Conservation (phyloP, 805 yeast species). For the Barnettozyma wickerhamii region DNA sequence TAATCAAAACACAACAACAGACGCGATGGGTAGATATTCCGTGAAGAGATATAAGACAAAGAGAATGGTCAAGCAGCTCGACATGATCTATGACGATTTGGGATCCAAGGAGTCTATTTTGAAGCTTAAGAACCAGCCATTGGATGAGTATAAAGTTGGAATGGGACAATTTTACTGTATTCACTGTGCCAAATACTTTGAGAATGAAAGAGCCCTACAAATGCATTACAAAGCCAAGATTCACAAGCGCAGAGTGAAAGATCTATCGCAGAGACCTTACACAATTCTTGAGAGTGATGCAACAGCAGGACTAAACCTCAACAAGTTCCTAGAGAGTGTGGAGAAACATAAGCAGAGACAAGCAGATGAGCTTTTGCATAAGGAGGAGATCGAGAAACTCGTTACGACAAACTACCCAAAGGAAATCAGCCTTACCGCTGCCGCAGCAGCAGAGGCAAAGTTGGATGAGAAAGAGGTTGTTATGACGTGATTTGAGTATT, state of each 20-base stretch:
- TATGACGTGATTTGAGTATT: too few relatives aligned
- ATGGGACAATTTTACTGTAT: constrained; percentile 92
- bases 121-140: constrained; percentile 69
- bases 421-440: constrained; percentile 23
- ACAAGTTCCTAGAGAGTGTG: constrained; percentile 59
- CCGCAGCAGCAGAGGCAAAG: constrained; percentile 7
- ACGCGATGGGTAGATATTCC: constrained; percentile 78
- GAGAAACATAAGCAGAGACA: constrained; percentile 51
- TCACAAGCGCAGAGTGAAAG: constrained; percentile 84
- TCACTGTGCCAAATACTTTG: constrained; percentile 91
- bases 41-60: constrained; percentile 86
- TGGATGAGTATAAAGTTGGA: constrained; percentile 90
- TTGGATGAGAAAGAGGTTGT: constrained; percentile 23
- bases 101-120: constrained; percentile 58
- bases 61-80: constrained; percentile 81
- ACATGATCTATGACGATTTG: constrained; percentile 75
- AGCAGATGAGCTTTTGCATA: constrained; percentile 41
- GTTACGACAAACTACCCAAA: constrained; percentile 24
- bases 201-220: constrained; percentile 65
- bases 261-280: constrained; percentile 73
- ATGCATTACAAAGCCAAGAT: constrained; percentile 71
- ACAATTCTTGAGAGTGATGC: constrained; percentile 88
- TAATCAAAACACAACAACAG: too few relatives aligned
- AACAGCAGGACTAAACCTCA: constrained; percentile 76
- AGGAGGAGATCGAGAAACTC: constrained; percentile 36